Evolutionary conservation across 352 stramenopile genomes (phyloP).

Genomic region (Pythium insidiosum): DNA sequence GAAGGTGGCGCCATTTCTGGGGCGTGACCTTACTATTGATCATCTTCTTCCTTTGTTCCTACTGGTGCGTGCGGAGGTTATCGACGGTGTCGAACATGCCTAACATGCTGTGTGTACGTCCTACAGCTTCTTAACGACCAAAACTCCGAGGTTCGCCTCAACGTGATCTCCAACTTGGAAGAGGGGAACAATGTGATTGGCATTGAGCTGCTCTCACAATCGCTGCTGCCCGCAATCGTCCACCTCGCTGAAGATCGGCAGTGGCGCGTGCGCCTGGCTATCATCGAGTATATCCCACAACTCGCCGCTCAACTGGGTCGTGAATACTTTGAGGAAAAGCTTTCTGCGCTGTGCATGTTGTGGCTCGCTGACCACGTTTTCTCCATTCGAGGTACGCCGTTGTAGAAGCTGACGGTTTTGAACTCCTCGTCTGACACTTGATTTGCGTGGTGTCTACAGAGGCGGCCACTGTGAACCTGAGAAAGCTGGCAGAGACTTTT

Average conservation of each 20-base stretch:
- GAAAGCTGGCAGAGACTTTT: slow-evolving; percentile 91
- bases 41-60: slow-evolving; percentile 94
- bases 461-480: slow-evolving; percentile 95
- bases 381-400: slow-evolving; percentile 83
- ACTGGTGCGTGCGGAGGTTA: slow-evolving; percentile 32
- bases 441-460: slow-evolving; percentile 28
- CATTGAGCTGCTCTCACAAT: slow-evolving; percentile 94
- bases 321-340: slow-evolving; percentile 94
- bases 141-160: slow-evolving; percentile 96
- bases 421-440: background rate
- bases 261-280: slow-evolving; percentile 96
- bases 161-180: slow-evolving; percentile 97
- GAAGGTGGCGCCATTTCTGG: slow-evolving; percentile 92
- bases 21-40: slow-evolving; percentile 89
- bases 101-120: too few relatives aligned
- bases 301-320: slow-evolving; percentile 93
- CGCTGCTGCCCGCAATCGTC: slow-evolving; percentile 95
- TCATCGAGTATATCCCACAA: slow-evolving; percentile 98
- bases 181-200: slow-evolving; percentile 96
- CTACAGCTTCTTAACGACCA: slow-evolving; percentile 94
- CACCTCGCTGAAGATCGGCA: slow-evolving; percentile 98
- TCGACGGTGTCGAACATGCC: too few relatives aligned
- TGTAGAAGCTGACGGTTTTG: too few relatives aligned
- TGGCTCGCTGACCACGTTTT: slow-evolving; percentile 97
- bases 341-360: slow-evolving; percentile 93